Base-by-base conservation (phyloP, 257 asterid genomes). In the Solanum boliviense region DNA sequence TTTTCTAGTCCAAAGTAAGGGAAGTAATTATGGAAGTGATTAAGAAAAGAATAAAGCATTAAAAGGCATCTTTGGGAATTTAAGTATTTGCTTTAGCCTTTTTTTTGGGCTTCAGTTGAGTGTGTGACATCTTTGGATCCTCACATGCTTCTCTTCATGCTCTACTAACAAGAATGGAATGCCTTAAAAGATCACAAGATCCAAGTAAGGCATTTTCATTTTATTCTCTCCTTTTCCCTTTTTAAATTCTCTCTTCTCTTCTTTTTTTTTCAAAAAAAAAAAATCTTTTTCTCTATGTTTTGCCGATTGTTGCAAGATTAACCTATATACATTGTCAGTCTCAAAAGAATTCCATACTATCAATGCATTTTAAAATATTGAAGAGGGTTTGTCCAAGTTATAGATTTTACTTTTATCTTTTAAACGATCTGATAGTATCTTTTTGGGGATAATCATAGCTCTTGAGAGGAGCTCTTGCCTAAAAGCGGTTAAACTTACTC, bases 31-130 rank as follows among this genome's bases (percentile, higher is more conserved):
- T 46, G 11, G 41, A 81, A 81, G 85, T 81, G 20, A 70, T 67
- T 67, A 85, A 85, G 87, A 67, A 85, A 85, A 85, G 87, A 85
- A 85, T 85, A 85, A 85, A 62, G 78, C 67, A 16, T 3, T 62
- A 67, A 46, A 85, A 85, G 81, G 41, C 79, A 36, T 65, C 62
- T 70, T 41, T 84, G 87, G 78, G 38, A 29, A 29, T 68, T 67
- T 6, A 68, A 68, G 10, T 27, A 1, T 68, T 13, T 84, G 6
- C 20, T 84, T 58, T 58, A 13, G 12, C 74, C 58, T n/a, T 62
- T n/a, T 27, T 23, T 60, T 18, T 56, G 18, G 29, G 87, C 36
- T 58, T 29, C 78, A 84, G 60, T n/a, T 84, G 34, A 21, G 60
- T 78, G 36, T 78, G 62, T 78, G 84, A 78, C 36, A 78, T 78